These are phyloP conservation scores for Cytospora piceae DNA, from an alignment of 2,329 filamentous ascomycete species.

Conservation along the genomic window DNA sequence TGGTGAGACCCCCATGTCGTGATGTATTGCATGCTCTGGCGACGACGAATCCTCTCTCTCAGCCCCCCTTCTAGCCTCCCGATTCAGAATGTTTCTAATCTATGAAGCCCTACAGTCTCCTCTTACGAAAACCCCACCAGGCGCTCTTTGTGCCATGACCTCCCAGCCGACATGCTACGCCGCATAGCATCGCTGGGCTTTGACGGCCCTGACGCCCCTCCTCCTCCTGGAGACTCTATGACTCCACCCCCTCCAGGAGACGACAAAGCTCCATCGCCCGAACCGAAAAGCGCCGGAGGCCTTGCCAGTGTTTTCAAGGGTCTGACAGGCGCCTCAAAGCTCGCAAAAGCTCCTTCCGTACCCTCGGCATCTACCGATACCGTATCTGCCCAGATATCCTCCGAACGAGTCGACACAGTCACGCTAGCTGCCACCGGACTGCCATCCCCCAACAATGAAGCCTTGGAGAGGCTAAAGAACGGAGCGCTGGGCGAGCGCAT, in stretches of 20 bases:
- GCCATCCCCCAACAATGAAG: constrained; percentile 56
- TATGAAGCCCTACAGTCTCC: constrained; percentile 14
- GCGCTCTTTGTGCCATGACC: constrained; percentile 26
- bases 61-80: neutral
- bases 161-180: constrained; percentile 47
- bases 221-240: constrained; percentile 52
- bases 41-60: neutral
- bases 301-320: constrained; percentile 68
- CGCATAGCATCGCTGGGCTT: constrained; percentile 50
- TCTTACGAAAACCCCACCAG: constrained; percentile 7
- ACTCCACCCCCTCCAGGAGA: constrained; percentile 62
- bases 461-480: constrained; percentile 58
- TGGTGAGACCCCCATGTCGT: constrained; percentile 2
- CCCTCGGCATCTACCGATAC: constrained; percentile 43
- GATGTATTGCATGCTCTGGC: constrained; percentile 5
- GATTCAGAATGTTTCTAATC: constrained; percentile 19
- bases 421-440: constrained; percentile 45
- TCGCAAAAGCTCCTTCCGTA: constrained; percentile 54
- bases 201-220: constrained; percentile 45
- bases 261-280: constrained; percentile 51
- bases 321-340: constrained; percentile 56
- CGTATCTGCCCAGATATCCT: constrained; percentile 43
- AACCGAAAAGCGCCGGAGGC: constrained; percentile 58
- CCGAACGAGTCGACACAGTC: constrained; percentile 51
- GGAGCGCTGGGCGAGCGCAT: constrained; percentile 58